Evolutionary conservation across 805 yeast genomes (phyloP), one percentile per base, ranked within the genome.

Genomic region (Candida nonsorbophila): DNA sequence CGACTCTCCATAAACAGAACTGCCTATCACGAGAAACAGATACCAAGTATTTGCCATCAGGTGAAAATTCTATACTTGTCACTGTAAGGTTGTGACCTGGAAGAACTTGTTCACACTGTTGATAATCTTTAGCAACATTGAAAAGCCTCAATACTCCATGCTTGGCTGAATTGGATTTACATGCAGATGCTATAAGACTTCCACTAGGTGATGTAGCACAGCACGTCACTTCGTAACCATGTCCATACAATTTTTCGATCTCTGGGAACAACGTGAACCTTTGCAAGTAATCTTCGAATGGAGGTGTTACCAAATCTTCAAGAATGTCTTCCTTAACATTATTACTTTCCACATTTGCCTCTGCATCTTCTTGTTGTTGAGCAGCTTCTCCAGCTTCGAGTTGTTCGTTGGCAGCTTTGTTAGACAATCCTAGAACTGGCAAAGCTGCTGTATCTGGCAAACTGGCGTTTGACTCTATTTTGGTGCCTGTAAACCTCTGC

Each of bases 241-340:
- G 99, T 0, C 99, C 99, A 48, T 92, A 92, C 24, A 92, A 57
- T 52, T 92, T 92, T 46, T 92, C 98, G 32, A 81, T 62, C 50
- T 92, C 99, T 0, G 98, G 98, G 81, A 94, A 92, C 30, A 92
- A 62, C 0, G 97, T 84, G 49, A 79, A 85, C 47, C 97, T 71
- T 52, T 92, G 97, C 16, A 92, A 62, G 37, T 84, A 84, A 46
- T 90, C 96, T 53, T 92, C 99, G 25, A 81, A 58, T 0, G 98
- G 97, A 8, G 95, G 88, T 0, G 57, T 49, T 0, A 40, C 38
- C 24, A 83, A 55, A 0, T 64, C 44, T 4, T 62, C 51, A 14
- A 78, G 53, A n/a, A 73, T 51, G 23, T 72, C 77, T 22, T 52
- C 64, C 1, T 72, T 62, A 33, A 38, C 43, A 17, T 31, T 43